Percentiles rank a stretch among this genome's conserved stretches.
These are phyloP conservation scores for Parathielavia hyrcaniae DNA, from an alignment of 495 filamentous ascomycete genomes.

Conservation along the genomic window DNA sequence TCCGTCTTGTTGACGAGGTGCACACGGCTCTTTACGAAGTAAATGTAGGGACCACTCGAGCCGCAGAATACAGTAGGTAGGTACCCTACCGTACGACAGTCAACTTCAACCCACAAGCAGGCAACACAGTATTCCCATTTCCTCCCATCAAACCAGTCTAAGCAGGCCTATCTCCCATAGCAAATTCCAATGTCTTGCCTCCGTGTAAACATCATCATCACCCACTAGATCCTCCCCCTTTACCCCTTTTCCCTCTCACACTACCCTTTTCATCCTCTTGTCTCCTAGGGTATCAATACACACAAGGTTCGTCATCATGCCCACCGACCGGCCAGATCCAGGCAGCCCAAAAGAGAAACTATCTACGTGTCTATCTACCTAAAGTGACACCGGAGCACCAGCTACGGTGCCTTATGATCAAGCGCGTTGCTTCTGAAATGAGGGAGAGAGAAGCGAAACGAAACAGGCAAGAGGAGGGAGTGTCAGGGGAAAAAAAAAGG, in stretches of 20 bases:
- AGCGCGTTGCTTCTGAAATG: slow-evolving; percentile 9
- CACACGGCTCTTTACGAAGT: no score
- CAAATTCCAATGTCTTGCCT: neutral
- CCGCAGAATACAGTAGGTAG: no score
- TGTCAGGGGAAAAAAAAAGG: neutral
- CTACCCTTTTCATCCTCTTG: slow-evolving; percentile 11
- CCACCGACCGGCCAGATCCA: neutral
- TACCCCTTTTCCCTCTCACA: neutral
- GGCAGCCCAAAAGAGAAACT: slow-evolving; percentile 4
- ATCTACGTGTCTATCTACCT: slow-evolving; percentile 11
- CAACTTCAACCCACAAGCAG: neutral
- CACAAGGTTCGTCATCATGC: slow-evolving; percentile 11
- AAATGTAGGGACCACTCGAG: neutral
- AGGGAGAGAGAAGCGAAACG: slow-evolving; percentile 15
- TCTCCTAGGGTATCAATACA: slow-evolving; percentile 17
- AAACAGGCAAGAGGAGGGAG: slow-evolving; percentile 1
- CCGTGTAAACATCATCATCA: neutral
- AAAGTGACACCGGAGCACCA: no score
- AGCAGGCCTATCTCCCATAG: neutral
- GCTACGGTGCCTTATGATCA: neutral
- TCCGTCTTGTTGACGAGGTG: no score
- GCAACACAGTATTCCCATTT: slow-evolving; percentile 1
- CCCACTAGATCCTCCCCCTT: neutral
- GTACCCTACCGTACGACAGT: no score
- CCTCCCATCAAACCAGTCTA: neutral